Base-by-base conservation (phyloP, 1,284 basidiomycete species). In the Hemileia vastatrix region DNA sequence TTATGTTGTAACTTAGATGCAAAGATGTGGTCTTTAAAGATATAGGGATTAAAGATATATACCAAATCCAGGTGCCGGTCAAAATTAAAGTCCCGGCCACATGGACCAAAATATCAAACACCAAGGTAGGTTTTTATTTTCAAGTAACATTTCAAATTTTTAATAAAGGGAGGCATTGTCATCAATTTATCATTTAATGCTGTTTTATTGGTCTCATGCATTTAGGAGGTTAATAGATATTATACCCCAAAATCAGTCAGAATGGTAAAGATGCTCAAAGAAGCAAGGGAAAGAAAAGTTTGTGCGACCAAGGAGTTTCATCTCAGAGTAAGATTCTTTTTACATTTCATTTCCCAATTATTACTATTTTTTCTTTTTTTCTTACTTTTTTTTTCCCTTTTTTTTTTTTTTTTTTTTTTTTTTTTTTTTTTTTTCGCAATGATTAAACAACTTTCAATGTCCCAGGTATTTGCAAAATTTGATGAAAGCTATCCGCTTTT, bases 211-310 rank as follows among this genome's bases (percentile, higher is more conserved):
- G 40, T 52, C 18, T 49, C 23, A 5, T 57, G 13, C 68, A 90
- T 88, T 81, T 83, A 36, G 31, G 54, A 65, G 27, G 81, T 82
- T 65, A 80, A 81, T 19, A 85, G 93, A 11, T 96, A 86, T 80
- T 79, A 84, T 13, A 86, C 90, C 1, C 86, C 86, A 0, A 80
- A 85, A 21, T 81, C 91, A 1, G 82, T 84, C 60, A 73, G 81
- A 2, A 82, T 83, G 23, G 83, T 96, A 58, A 84, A 89, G 36
- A 78, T 83, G 60, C 80, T 94, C 49, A 95, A 96, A 76, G 93
- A 97, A 77, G 90, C 89, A 2, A 83, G 88, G 32, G 93, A 97
- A 77, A 90, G 84, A 57, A 85, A 86, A 48, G 86, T 81, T 60
- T 81, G 82, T 1, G 84, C 84, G 4, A 84, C 90, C 77, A 89